Conservation (phyloP, 1,284 basidiomycete species). For the Paramarasmius palmivorus region DNA sequence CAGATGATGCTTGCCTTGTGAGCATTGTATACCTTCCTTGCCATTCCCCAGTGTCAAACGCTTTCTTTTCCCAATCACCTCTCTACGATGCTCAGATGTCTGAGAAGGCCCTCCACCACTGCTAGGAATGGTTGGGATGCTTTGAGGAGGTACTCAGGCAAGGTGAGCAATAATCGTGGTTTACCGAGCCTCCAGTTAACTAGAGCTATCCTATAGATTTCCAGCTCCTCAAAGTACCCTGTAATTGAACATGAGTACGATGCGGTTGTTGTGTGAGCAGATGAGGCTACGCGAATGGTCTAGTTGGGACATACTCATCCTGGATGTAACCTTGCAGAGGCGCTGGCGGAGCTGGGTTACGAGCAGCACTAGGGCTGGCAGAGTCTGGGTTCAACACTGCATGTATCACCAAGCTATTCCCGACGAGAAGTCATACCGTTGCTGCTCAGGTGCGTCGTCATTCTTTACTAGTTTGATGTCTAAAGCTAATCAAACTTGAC, state of each 20-base stretch:
- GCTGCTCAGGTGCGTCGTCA: constrained; percentile 80
- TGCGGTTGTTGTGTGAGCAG: constrained; percentile 90
- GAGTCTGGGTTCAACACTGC: constrained; percentile 98
- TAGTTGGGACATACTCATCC: constrained; percentile 8
- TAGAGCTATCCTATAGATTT: too few relatives aligned
- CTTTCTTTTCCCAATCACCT: too few relatives aligned
- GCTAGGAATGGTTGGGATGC: too few relatives aligned
- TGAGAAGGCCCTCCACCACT: too few relatives aligned
- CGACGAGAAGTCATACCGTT: constrained; percentile 98
- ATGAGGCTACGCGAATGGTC: background rate
- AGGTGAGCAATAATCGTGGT: too few relatives aligned
- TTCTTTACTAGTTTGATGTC: constrained; percentile 9
- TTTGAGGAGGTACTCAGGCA: too few relatives aligned
- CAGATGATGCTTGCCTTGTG: too few relatives aligned
- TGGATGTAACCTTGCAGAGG: constrained; percentile 71
- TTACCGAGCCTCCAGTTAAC: too few relatives aligned
- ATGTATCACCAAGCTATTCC: constrained; percentile 99
- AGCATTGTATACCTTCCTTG: too few relatives aligned
- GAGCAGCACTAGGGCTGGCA: constrained; percentile 98
- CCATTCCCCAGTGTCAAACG: too few relatives aligned
- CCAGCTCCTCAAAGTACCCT: constrained; percentile 79
- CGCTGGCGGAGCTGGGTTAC: constrained; percentile 96
- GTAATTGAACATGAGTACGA: constrained; percentile 98
- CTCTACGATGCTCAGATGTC: too few relatives aligned
- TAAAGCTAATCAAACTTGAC: too few relatives aligned